Evolutionary conservation across 1,284 basidiomycete species (phyloP), one percentile per base, ranked within the genome.

Genomic region (Moniliophthora roreri): DNA sequence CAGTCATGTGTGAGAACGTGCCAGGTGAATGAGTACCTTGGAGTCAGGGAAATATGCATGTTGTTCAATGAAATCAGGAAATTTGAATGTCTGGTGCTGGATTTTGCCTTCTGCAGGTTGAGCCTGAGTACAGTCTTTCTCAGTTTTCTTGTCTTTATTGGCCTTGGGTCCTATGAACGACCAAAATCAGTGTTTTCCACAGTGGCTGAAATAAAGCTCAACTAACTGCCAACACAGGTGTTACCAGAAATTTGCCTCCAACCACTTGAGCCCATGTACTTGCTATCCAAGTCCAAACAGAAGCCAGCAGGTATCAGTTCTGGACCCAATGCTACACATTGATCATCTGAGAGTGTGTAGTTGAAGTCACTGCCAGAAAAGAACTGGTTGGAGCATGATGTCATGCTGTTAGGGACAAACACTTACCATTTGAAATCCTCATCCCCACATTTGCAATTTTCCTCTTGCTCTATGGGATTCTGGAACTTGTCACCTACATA

Each of bases 201-300:
- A n/a, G n/a, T n/a, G n/a, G n/a, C n/a, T n/a, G n/a, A n/a, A n/a
- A n/a, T n/a, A n/a, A n/a, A n/a, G n/a, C n/a, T n/a, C n/a, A n/a
- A 75, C 16, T 73, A 56, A 4, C 88, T 89, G 15, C 76, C 76
- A 47, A 81, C 79, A 67, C 96, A 99, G 0, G 87, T 91, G 66
- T 99, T 92, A 1, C 97, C 96, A 1, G 97, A 95, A 52, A 99
- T 94, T 64, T 89, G 83, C 38, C 95, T 81, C 67, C 88, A 99
- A 0, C 96, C 96, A 13, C 92, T 95, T 0, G 95, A 97, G 0
- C 94, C 96, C 66, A 80, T 66, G 67, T 94, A 99, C 13, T 70
- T 86, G 60, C 88, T 77, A 9, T 80, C 77, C 0, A 79, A 71
- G 50, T 77, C 77, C 2, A 61, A 65, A 64, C 97, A 99, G 0